Evolutionary conservation across 108 stramenopile species (phyloP), one percentile per base, ranked within the genome.

Genomic region (Cyclotella choctawhatcheeana): DNA sequence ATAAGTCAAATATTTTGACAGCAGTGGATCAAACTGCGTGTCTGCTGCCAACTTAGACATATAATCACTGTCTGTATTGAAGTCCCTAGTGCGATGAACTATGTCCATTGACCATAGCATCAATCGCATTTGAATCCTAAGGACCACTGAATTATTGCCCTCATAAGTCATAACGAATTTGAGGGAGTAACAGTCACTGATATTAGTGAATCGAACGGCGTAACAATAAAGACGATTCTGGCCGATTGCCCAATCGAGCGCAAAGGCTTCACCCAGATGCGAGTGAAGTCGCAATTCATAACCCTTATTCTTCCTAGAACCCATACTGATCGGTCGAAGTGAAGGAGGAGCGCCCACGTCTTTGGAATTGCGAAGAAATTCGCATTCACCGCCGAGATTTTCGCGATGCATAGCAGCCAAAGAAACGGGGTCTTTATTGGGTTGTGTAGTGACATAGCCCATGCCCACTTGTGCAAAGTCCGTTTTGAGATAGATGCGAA

Each of bases 311-410:
- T 21, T 13, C 7, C 54, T 37, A 12, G 54, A 60, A 2, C 72
- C 72, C 55, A 73, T 64, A 10, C 44, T 40, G 30, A 73, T 29
- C 0, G 72, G 72, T 3, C 45, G 72, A 1, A 73, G 43, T 1
- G 64, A 33, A 21, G 25, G 30, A 24, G 34, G 37, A n/a, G n/a
- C n/a, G n/a, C n/a, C n/a, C n/a, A n/a, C n/a, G n/a, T n/a, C n/a
- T 17, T 52, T 21, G 55, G 37, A 40, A 40, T 40, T 12, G 4
- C 4, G 8, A 10, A 71, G 29, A 30, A 73, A 73, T 8, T 63
- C 31, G 31, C 47, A 64, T 16, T 13, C 25, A 17, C 63, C 54
- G 0, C 63, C 63, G 0, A 14, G 7, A n/a, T 64, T 30, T 17
- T 64, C 59, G 4, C 40, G 24, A 5, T 40, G 0, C 51, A 64